Base-by-base conservation (phyloP, 331 rosid genomes). In the Stylosanthes scabra region DNA sequence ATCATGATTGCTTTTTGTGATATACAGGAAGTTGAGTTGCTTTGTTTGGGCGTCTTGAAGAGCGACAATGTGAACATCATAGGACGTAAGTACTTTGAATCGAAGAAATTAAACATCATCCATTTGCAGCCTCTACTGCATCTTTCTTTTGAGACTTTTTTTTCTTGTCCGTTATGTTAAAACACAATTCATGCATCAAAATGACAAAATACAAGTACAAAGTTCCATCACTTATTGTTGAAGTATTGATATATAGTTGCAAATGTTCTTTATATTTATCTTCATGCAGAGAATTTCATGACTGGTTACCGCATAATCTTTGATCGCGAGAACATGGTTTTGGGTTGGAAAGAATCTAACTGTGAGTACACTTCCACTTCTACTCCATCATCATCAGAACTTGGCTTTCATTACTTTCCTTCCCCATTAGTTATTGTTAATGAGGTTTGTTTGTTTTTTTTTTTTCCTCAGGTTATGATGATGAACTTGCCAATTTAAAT, bases 241-340 rank as follows among this genome's bases (percentile, higher is more conserved):
- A 52, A 71, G 37, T 41, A 29, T 83, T 46, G 68, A 55, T 63
- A 16, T 11, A 12, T 46, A 51, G 8, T 61, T 60, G 57, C 81
- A 44, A 44, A 66, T 41, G n/a, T 25, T 72, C 42, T 31, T 82
- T 69, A 3, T 62, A 13, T 63, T 49, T 60, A 65, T 63, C 14
- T 86, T 56, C 60, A 56, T 80, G 86, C 88, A 91, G 99, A 89
- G 28, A 89, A 94, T 84, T 85, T 94, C 93, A 88, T 94, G 97
- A 84, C 87, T 58, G 95, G 99, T 54, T 86, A 94, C 80, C 81
- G 80, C 5, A 45, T 94, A 37, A 76, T 82, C 50, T 91, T 94
- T 61, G 94, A 94, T 66, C 96, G 97, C 7, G 93, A 94, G 63
- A 91, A 80, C 78, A 83, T 51, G 86, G 63, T 78, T 16, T 61